Evolutionary conservation across 805 yeast genomes (phyloP).

Genomic region (Jamesozyma spencerorum): DNA sequence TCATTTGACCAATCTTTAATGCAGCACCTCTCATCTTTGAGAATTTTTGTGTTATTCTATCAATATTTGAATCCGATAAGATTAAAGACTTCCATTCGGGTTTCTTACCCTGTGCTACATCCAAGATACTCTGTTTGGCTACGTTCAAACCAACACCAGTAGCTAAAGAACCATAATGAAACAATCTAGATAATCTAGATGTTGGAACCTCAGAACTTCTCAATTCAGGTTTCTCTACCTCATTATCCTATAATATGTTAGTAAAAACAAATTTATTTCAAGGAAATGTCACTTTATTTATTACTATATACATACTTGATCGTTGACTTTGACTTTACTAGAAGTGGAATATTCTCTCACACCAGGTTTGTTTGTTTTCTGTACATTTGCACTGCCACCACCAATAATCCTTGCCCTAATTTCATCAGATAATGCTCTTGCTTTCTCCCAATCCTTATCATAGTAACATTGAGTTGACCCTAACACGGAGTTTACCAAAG

Average conservation of each 20-base stretch:
- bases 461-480: conserved; percentile 20
- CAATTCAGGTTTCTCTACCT: conserved; percentile 4
- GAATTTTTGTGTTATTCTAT: conserved; percentile 77
- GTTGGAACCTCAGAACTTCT: conserved; percentile 65
- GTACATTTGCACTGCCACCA: neutral
- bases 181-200: conserved; percentile 75
- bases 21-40: conserved; percentile 99
- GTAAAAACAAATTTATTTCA: neutral
- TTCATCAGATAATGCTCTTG: conserved; percentile 17
- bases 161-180: conserved; percentile 88
- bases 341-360: conserved; percentile 1
- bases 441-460: conserved; percentile 28
- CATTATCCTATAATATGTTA: neutral
- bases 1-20: conserved; percentile 89
- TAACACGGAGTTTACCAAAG: conserved; percentile 19
- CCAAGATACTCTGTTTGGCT: conserved; percentile 64
- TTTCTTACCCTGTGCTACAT: conserved; percentile 47
- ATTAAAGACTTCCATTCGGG: conserved; percentile 50
- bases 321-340: neutral
- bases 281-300: neutral
- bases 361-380: neutral
- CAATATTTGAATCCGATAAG: conserved; percentile 74
- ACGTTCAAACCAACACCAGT: conserved; percentile 85
- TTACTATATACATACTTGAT: conserved; percentile 1
- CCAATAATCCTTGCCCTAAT: conserved; percentile 4